These are phyloP conservation scores for Fusarium clavum DNA, from an alignment of 2,329 filamentous ascomycete genomes.

Conservation along the genomic window DNA sequence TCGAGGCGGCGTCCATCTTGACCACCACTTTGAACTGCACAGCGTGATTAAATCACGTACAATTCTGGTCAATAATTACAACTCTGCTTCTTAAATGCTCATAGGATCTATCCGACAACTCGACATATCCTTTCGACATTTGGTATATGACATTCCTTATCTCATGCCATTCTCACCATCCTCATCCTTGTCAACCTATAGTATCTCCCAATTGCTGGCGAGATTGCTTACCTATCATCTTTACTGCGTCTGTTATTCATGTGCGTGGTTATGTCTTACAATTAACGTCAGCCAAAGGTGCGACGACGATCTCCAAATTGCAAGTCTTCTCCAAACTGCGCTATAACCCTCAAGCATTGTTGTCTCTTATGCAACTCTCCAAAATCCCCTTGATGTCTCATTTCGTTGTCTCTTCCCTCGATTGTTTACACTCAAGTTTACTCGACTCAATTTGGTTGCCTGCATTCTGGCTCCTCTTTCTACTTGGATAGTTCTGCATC, in stretches of 20 bases:
- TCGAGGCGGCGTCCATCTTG: background rate
- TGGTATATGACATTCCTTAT: background rate
- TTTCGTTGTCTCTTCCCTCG: constrained; percentile 35
- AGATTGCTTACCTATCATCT: background rate
- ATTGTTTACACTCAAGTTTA: background rate
- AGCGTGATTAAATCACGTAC: background rate
- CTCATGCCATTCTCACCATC: background rate
- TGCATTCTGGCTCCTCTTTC: constrained; percentile 28
- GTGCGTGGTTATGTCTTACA: background rate
- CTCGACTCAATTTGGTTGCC: constrained; percentile 19
- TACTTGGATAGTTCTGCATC: constrained; percentile 30
- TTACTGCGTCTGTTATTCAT: background rate
- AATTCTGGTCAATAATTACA: background rate
- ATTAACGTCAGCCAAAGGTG: background rate
- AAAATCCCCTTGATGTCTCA: background rate
- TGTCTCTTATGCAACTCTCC: background rate
- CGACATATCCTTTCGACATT: background rate
- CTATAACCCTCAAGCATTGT: background rate
- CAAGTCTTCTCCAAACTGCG: background rate
- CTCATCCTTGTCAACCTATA: background rate
- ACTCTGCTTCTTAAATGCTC: background rate
- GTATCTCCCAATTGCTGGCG: background rate
- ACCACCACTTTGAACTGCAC: background rate
- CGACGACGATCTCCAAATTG: background rate
- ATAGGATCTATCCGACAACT: background rate